phyloP scores from a whole-genome alignment of 176 grass and related monocot species.

The Cocos nucifera region DNA sequence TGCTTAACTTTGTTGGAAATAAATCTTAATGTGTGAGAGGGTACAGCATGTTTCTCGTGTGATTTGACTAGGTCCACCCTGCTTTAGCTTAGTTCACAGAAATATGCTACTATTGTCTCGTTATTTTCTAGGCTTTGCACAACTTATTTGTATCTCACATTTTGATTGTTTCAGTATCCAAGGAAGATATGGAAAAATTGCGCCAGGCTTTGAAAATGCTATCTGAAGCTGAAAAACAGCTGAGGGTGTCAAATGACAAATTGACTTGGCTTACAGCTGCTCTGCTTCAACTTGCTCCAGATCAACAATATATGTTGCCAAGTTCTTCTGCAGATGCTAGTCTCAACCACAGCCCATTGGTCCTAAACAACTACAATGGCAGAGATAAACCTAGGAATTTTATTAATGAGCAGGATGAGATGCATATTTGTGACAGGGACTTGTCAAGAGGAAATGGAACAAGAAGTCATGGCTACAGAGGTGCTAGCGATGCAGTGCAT shows the following conservation, averaged over 20 bases:
- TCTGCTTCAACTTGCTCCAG: conserved; percentile 94
- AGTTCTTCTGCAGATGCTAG: conserved; percentile 57
- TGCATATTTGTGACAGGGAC: conserved; percentile 17
- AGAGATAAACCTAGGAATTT: conserved; percentile 23
- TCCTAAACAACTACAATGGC: conserved; percentile 12
- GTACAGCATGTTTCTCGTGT: too few relatives aligned
- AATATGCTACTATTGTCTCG: too few relatives aligned
- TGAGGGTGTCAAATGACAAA: conserved; percentile 92
- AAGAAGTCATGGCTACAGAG: conserved; percentile 12
- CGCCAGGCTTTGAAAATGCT: conserved; percentile 77
- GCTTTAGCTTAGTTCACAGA: too few relatives aligned
- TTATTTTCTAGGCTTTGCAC: background rate
- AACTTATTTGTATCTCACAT: too few relatives aligned
- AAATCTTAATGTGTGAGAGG: too few relatives aligned
- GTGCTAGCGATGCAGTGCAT: conserved; percentile 17
- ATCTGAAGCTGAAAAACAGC: conserved; percentile 91
- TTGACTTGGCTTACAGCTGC: conserved; percentile 96
- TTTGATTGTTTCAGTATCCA: conserved; percentile 65
- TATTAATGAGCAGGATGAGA: conserved; percentile 15
- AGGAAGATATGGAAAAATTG: conserved; percentile 81
- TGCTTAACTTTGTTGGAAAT: too few relatives aligned
- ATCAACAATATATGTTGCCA: conserved; percentile 60
- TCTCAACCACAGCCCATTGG: conserved; percentile 26
- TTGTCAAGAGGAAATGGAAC: conserved; percentile 19
- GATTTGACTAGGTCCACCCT: too few relatives aligned